These are phyloP conservation scores for Fusarium coicis DNA, from an alignment of 2,329 filamentous ascomycete species.

Conservation along the genomic window DNA sequence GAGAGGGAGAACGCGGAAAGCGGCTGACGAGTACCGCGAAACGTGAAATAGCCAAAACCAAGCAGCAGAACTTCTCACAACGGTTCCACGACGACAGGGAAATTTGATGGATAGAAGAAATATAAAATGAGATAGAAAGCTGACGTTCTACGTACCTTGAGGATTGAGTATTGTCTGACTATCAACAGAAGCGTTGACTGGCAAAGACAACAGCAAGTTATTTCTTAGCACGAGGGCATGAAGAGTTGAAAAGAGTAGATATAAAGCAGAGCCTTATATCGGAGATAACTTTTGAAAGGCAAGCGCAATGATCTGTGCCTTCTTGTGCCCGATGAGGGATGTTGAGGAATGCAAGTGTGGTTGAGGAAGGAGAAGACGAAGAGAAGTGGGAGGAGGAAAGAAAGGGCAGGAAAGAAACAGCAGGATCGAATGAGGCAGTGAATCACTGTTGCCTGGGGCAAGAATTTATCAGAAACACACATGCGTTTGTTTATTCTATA, in stretches of 20 bases:
- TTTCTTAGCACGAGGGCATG: background rate
- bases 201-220: background rate
- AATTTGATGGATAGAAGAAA: background rate
- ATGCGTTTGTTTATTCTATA: background rate
- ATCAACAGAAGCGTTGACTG: background rate
- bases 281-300: background rate
- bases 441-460: constrained; percentile 10
- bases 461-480: background rate
- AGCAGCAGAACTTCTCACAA: background rate
- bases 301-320: background rate
- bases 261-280: background rate
- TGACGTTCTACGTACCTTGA: constrained; percentile 3
- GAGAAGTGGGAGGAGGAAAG: background rate
- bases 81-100: background rate
- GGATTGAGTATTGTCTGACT: background rate
- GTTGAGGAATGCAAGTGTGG: constrained; percentile 13
- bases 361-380: background rate
- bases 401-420: background rate
- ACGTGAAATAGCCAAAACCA: background rate
- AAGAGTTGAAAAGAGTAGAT: background rate
- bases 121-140: background rate
- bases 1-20: background rate
- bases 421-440: background rate
- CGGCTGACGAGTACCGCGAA: background rate
- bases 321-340: background rate